Conservation (phyloP, 768 basidiomycete species). For the Udeniomyces megalosporus region DNA sequence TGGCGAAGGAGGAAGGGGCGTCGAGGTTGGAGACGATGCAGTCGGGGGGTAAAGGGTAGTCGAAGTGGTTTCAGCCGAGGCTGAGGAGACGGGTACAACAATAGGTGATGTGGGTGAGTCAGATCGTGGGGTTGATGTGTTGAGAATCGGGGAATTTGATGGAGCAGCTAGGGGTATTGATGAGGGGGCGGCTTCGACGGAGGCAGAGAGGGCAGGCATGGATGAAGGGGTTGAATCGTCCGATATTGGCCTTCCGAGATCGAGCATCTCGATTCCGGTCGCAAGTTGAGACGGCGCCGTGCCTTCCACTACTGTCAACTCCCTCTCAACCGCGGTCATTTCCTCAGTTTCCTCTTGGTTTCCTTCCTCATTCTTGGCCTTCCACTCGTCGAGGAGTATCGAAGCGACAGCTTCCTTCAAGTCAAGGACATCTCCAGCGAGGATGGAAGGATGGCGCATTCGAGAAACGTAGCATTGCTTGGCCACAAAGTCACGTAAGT, state of each 20-base stretch:
- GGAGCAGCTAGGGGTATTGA: not conserved
- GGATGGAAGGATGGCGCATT: conserved; percentile 35
- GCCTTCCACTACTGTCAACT: not conserved
- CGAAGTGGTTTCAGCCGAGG: too few relatives aligned
- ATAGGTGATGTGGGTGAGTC: too few relatives aligned
- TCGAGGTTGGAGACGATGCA: not conserved
- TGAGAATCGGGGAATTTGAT: not conserved
- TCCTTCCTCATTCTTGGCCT: not conserved
- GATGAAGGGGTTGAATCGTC: too few relatives aligned
- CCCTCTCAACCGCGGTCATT: not conserved
- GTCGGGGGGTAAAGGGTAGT: not conserved
- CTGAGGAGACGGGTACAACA: too few relatives aligned
- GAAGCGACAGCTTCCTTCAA: conserved; percentile 7
- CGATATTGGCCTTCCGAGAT: too few relatives aligned
- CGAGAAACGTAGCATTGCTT: conserved; percentile 82
- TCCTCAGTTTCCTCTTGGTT: not conserved
- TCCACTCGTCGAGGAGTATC: not conserved
- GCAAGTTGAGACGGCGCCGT: too few relatives aligned
- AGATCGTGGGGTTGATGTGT: too few relatives aligned
- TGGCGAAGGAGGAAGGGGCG: not conserved
- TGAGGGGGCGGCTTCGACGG: not conserved
- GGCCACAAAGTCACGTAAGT: conserved; percentile 61
- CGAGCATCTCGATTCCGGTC: too few relatives aligned
- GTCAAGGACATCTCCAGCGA: conserved; percentile 5
- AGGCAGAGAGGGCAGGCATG: not conserved